phyloP scores from a whole-genome alignment of 2,329 filamentous ascomycete species.

The Fusarium sp. region DNA sequence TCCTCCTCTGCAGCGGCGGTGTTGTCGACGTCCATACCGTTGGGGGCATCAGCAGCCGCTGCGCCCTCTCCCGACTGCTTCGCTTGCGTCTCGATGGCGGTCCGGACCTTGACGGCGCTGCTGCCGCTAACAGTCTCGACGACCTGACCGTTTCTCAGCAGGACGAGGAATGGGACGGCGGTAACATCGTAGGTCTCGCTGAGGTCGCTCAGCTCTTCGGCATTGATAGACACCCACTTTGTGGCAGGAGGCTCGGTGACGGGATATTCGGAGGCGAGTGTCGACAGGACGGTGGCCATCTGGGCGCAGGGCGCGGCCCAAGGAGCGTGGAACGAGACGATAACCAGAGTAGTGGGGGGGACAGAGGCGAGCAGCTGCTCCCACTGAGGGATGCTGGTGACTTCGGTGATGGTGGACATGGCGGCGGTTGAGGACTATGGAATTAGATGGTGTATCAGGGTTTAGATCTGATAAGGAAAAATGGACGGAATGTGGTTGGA shows the following conservation, averaged over 20 bases:
- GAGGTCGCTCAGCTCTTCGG: conserved; percentile 92
- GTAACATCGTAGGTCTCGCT: conserved; percentile 94
- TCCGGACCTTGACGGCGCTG: conserved; percentile 86
- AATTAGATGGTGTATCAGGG: conserved; percentile 13
- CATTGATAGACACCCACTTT: conserved; percentile 91
- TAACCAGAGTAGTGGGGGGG: conserved; percentile 76
- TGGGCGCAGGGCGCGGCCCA: conserved; percentile 97
- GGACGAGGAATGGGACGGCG: conserved; percentile 91
- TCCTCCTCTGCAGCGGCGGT: conserved; percentile 58
- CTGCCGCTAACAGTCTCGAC: conserved; percentile 91
- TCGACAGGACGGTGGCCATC: conserved; percentile 87
- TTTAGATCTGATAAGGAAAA: conserved; percentile 36
- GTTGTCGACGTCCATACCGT: conserved; percentile 52
- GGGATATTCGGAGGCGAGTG: conserved; percentile 88
- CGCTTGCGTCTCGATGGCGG: conserved; percentile 86
- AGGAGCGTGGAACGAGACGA: conserved; percentile 95
- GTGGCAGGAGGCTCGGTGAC: conserved; percentile 73
- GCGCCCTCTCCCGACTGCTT: conserved; percentile 55
- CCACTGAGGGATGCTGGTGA: conserved; percentile 81
- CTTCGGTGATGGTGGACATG: conserved; percentile 84
- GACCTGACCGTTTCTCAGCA: conserved; percentile 79
- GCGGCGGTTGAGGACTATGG: conserved; percentile 36
- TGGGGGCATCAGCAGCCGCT: conserved; percentile 49
- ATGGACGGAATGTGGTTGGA: conserved; percentile 21
- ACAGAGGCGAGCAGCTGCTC: conserved; percentile 74